phyloP scores from a whole-genome alignment of 306 rosid species.

The Arachis hypogaea region DNA sequence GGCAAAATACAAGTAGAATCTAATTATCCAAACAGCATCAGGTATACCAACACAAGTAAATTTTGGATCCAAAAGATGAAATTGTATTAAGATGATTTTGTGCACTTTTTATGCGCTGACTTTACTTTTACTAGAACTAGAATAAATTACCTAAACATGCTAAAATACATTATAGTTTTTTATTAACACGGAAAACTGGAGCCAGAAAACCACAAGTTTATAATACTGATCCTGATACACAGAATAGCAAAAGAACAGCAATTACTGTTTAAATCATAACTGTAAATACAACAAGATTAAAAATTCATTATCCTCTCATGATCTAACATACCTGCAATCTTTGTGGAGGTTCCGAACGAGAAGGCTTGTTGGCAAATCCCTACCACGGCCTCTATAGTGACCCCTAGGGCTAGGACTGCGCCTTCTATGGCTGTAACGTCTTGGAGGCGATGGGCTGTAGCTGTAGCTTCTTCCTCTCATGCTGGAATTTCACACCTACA shows the following conservation, averaged over 20 bases:
- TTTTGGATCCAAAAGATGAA: too few relatives aligned
- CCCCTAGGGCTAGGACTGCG: constrained; percentile 75
- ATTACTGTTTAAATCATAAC: neutral
- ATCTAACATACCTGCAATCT: constrained; percentile 64
- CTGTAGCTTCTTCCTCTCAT: constrained; percentile 92
- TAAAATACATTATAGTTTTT: too few relatives aligned
- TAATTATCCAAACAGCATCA: too few relatives aligned
- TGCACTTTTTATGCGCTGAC: too few relatives aligned
- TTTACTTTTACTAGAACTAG: too few relatives aligned
- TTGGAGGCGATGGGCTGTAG: constrained; percentile 81
- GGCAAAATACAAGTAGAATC: too few relatives aligned
- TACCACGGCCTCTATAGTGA: constrained; percentile 53
- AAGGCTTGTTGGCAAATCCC: constrained; percentile 78
- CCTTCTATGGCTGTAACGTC: constrained; percentile 57
- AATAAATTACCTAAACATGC: too few relatives aligned
- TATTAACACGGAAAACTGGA: too few relatives aligned
- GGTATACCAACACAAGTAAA: too few relatives aligned
- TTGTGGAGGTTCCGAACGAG: constrained; percentile 78
- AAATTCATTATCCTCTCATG: neutral
- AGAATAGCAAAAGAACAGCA: neutral
- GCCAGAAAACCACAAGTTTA: neutral
- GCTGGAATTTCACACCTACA: constrained; percentile 34
- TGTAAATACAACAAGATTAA: too few relatives aligned
- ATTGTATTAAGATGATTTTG: too few relatives aligned
- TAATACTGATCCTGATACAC: neutral